Percentiles rank a stretch among this genome's conserved stretches.
Conservation (phyloP, 257 asterid species). For the Rauvolfia tetraphylla region DNA sequence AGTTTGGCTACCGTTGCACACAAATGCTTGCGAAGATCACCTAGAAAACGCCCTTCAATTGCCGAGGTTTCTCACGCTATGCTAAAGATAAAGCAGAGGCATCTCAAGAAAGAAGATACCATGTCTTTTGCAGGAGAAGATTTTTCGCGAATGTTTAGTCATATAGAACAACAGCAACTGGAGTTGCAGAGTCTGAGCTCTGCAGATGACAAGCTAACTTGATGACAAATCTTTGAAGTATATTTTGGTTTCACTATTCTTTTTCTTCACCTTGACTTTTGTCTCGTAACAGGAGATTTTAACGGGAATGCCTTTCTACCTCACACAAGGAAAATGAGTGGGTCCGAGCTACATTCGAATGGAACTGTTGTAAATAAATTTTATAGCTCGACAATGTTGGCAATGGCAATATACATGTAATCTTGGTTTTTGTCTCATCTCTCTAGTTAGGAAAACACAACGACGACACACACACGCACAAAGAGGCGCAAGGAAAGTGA, state of each 20-base stretch:
- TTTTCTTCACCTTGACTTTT: not conserved
- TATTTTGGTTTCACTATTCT: not conserved
- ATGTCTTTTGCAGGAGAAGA: constrained; percentile 62
- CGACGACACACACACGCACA: no score
- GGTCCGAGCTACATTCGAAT: not conserved
- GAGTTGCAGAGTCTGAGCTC: constrained; percentile 62
- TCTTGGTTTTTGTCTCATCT: not conserved
- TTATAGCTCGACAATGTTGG: not conserved
- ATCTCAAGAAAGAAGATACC: constrained; percentile 53
- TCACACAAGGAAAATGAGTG: not conserved
- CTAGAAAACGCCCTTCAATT: constrained; percentile 73
- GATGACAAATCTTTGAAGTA: not conserved
- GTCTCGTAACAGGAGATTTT: not conserved
- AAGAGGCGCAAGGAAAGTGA: no score
- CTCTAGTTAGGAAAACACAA: no score
- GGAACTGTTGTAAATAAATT: not conserved
- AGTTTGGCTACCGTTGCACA: constrained; percentile 68
- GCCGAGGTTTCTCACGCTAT: constrained; percentile 85
- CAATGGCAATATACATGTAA: not conserved
- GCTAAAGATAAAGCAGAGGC: constrained; percentile 59
- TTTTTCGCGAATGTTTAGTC: constrained; percentile 55
- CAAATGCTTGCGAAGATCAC: constrained; percentile 59
- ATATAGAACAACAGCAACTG: constrained; percentile 65
- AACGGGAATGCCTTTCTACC: not conserved
- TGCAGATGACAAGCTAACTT: constrained; percentile 35